These are phyloP conservation scores for Fusarium illudens DNA, from an alignment of 2,329 filamentous ascomycete genomes.

Conservation along the genomic window DNA sequence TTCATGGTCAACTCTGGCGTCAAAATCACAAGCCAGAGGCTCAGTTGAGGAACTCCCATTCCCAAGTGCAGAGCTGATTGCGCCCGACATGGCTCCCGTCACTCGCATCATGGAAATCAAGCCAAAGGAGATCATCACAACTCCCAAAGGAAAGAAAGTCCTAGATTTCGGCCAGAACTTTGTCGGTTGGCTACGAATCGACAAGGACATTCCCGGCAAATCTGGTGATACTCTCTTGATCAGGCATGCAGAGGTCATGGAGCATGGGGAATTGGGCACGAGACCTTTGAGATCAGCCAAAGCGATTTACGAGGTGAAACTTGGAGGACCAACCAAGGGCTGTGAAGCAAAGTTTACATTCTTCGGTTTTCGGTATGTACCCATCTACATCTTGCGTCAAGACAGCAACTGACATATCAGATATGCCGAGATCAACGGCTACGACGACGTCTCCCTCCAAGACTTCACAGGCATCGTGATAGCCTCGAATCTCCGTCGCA, in stretches of 20 bases:
- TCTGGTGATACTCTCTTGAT: background rate
- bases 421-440: conserved; percentile 16
- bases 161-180: background rate
- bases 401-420: background rate
- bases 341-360: background rate
- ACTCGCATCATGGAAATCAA: background rate
- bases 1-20: background rate
- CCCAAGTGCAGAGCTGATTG: background rate
- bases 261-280: background rate
- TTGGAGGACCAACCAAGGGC: background rate
- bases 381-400: too few relatives aligned
- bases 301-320: background rate
- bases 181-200: background rate
- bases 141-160: background rate
- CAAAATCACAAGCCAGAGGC: background rate
- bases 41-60: background rate
- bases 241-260: background rate
- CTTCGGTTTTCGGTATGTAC: background rate
- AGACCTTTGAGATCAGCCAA: background rate
- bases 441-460: background rate
- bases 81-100: background rate
- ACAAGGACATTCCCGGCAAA: background rate
- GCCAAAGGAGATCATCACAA: background rate
- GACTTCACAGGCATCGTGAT: conserved; percentile 10
- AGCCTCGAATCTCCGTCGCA: background rate